These are phyloP conservation scores for Polychytrium aggregatum DNA, from an alignment of 192 early-diverging fungal genomes.

Conservation along the genomic window DNA sequence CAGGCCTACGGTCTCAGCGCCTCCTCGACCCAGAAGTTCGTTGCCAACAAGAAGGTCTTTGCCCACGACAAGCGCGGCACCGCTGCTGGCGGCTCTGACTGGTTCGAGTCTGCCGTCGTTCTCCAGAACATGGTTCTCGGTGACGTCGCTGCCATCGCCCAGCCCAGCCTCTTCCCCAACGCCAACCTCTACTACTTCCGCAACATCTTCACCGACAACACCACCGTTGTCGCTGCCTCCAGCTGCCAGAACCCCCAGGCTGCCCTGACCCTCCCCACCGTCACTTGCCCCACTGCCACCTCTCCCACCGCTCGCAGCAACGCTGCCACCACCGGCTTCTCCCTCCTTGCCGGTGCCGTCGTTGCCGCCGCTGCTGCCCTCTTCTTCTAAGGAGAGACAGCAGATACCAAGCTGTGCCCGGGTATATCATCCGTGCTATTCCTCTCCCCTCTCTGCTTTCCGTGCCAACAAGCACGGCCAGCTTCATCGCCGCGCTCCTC, in stretches of 20 bases:
- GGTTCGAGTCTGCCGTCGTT: conserved; percentile 18
- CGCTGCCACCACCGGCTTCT: background rate
- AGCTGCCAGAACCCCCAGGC: conserved; percentile 6
- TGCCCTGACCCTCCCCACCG: background rate
- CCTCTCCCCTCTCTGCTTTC: no score
- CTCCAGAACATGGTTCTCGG: conserved; percentile 15
- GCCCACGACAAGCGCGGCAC: conserved; percentile 5
- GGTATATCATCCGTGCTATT: no score
- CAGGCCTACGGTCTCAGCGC: conserved; percentile 9
- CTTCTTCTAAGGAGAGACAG: conserved; percentile 1
- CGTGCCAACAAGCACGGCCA: no score
- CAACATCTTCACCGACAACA: conserved; percentile 8
- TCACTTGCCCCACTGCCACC: background rate
- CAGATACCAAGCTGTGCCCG: no score
- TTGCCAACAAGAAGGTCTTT: conserved; percentile 18
- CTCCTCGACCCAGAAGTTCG: conserved; percentile 15
- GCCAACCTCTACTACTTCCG: conserved; percentile 15
- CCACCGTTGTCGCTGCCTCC: conserved; percentile 6
- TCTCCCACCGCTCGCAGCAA: background rate
- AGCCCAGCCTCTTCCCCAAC: conserved; percentile 7
- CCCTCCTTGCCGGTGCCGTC: conserved; percentile 1
- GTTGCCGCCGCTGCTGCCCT: conserved; percentile 1
- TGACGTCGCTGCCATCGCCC: conserved; percentile 12
- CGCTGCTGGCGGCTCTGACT: conserved; percentile 12
- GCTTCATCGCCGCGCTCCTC: no score